phyloP scores from a whole-genome alignment of 176 grass and related monocot genomes.

The Avena sativa region DNA sequence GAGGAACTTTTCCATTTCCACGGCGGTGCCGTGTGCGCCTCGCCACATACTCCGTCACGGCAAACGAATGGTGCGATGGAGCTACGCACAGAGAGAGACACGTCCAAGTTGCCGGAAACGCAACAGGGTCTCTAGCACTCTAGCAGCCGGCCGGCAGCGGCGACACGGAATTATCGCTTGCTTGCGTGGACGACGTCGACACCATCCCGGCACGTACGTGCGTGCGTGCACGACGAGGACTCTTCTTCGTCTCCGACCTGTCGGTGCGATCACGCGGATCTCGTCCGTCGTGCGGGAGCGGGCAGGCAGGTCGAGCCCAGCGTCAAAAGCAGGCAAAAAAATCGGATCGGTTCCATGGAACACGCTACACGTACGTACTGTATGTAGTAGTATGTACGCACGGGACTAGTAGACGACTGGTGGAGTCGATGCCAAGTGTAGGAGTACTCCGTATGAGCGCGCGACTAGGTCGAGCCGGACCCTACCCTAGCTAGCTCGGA shows the following conservation, averaged over 20 bases:
- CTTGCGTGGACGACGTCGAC: constrained; percentile 9
- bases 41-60: background rate
- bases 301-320: background rate
- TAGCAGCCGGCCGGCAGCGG: background rate
- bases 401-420: background rate
- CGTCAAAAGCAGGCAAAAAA: background rate
- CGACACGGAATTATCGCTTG: background rate
- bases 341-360: background rate
- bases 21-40: background rate
- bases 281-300: background rate
- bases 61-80: background rate
- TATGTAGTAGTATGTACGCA: too few relatives aligned
- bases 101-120: background rate
- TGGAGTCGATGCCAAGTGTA: too few relatives aligned
- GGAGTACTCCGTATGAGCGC: background rate
- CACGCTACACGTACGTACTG: background rate
- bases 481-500: background rate
- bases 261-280: background rate
- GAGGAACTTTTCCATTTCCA: background rate
- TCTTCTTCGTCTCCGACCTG: background rate
- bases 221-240: constrained; percentile 23
- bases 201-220: background rate
- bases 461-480: background rate
- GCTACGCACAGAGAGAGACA: background rate
- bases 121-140: background rate